Evolutionary conservation across 345 rosid species (phyloP), one percentile per base, ranked within the genome.

Genomic region (Murraya paniculata): DNA sequence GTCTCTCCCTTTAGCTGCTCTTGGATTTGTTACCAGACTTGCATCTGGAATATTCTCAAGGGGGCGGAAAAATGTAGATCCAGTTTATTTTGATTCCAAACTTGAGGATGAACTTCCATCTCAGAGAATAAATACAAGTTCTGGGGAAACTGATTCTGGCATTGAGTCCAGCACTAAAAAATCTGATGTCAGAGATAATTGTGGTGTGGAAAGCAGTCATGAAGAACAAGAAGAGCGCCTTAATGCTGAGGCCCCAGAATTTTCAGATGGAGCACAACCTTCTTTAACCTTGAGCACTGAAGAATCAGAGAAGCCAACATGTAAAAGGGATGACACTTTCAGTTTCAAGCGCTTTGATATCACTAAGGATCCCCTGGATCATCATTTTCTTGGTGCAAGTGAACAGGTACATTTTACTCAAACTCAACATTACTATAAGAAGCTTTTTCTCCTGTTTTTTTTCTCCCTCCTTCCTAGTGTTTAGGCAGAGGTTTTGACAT

Each of bases 41-140:
- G 99, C 99, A 22, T 82, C 88, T 71, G 99, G 96, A 84, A 87
- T 95, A 71, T 91, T 97, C 83, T 90, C 94, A 6, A 90, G 95
- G 61, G 89, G 91, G 33, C 87, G 85, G 35, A 94, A 86, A 82
- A 78, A 82, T 86, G 81, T 74, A 45, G 94, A 91, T 78, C 70
- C 85, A 58, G 81, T 71, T 66, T 74, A 77, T 73, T 83, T 86
- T 64, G 93, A 88, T 80, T 79, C 81, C 53, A 81, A 80, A 64
- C 86, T 76, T 76, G 97, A 89, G 75, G 83, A 78, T 74, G 90
- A 83, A 77, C 68, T 64, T 75, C 76, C 83, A 67, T 73, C 84
- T 22, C 79, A 87, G 74, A 80, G 78, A 59, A 36, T 76, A 56
- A 80, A 67, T 4, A 65, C 78, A 71, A 65, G 66, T 68, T 79